These are phyloP conservation scores for Vitis cinerea DNA, from an alignment of 164 flowering plant genomes.

Conservation along the genomic window DNA sequence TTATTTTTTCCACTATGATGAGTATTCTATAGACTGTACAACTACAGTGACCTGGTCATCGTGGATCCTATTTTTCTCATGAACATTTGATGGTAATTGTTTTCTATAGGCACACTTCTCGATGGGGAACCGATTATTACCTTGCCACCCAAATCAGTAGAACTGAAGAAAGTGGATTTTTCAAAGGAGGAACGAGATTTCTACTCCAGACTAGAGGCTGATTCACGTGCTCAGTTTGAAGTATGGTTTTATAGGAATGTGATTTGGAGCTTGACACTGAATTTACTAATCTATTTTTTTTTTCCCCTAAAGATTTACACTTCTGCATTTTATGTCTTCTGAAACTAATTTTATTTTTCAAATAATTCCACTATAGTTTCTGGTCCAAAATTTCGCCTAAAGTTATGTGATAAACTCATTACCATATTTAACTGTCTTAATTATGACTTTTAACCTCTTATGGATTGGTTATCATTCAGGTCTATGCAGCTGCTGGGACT, in stretches of 20 bases:
- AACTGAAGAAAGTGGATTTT: conserved; percentile 73
- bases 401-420: neutral
- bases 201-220: conserved; percentile 74
- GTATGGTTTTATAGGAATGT: conserved; percentile 30
- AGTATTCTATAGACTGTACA: neutral
- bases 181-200: conserved; percentile 76
- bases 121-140: conserved; percentile 88
- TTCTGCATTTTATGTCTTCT: neutral
- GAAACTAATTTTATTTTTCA: neutral
- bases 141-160: conserved; percentile 73
- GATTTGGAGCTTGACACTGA: neutral
- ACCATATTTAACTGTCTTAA: neutral
- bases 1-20: neutral
- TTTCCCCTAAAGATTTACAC: too few species aligned
- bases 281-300: neutral
- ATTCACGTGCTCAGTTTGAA: conserved; percentile 80
- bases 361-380: neutral
- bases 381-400: neutral
- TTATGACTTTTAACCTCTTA: neutral
- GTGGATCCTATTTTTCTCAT: neutral
- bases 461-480: conserved; percentile 39
- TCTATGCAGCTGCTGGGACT: conserved; percentile 95
- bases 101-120: conserved; percentile 62
- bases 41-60: neutral
- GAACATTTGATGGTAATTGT: conserved; percentile 17